phyloP scores from a whole-genome alignment of 2,329 filamentous ascomycete species.

The Teratosphaeria gauchensis region DNA sequence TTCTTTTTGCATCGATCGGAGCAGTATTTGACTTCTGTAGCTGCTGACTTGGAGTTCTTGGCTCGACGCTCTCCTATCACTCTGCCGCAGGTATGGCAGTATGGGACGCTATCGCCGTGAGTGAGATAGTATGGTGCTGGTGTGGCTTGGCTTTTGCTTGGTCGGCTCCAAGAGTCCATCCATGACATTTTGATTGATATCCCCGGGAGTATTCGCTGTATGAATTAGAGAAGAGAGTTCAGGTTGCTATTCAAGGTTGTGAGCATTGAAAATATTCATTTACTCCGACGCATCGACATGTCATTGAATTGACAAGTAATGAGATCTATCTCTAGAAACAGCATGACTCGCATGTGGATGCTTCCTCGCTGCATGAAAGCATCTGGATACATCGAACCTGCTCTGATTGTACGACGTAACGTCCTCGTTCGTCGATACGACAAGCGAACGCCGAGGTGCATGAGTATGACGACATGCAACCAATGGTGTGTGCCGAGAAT shows the following conservation, averaged over 20 bases:
- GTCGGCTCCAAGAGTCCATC: conserved; percentile 36
- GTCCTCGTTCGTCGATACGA: neutral
- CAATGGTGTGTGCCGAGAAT: too few species aligned
- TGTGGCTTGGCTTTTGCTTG: conserved; percentile 10
- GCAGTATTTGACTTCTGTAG: conserved; percentile 44
- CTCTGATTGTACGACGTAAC: neutral
- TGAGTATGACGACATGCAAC: neutral
- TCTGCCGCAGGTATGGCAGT: conserved; percentile 49
- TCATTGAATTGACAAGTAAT: too few species aligned
- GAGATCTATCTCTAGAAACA: too few species aligned
- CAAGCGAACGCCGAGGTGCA: neutral
- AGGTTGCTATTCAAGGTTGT: neutral
- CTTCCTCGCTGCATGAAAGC: too few species aligned
- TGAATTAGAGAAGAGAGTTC: neutral
- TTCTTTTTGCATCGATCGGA: conserved; percentile 44
- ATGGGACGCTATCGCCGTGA: conserved; percentile 38
- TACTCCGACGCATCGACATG: too few species aligned
- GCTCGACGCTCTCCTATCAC: conserved; percentile 35
- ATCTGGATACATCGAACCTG: too few species aligned
- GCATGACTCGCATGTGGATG: too few species aligned
- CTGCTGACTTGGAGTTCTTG: conserved; percentile 21
- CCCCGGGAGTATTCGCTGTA: neutral
- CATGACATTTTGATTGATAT: conserved; percentile 25
- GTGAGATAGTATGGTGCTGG: conserved; percentile 48
- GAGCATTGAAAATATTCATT: neutral